Percentiles rank a stretch among this genome's conserved stretches.
Evolutionary conservation across 129 eudicot genomes (phyloP).

Genomic region (Escallonia rubra): DNA sequence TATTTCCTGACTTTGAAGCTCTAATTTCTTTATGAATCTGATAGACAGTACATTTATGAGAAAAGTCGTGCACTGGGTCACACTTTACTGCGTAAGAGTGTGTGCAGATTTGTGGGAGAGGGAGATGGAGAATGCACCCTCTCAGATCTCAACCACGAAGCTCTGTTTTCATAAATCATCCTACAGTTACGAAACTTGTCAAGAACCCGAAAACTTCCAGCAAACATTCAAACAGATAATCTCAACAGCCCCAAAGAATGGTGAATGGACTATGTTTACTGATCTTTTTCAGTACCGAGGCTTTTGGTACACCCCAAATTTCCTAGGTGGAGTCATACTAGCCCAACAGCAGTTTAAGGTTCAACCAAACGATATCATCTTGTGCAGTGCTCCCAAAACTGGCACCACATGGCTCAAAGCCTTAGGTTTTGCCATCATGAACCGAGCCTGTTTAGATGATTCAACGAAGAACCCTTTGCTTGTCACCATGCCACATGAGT

Average conservation of each 20-base stretch:
- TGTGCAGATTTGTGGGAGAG: too few species aligned
- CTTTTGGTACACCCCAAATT: conserved; percentile 6
- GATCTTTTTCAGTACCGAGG: conserved; percentile 2
- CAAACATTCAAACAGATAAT: conserved; percentile 7
- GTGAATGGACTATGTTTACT: conserved; percentile 3
- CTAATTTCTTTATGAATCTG: too few species aligned
- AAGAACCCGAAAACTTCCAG: conserved; percentile 2
- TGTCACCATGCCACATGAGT: conserved; percentile 8
- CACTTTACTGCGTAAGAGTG: too few species aligned
- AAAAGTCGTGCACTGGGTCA: too few species aligned
- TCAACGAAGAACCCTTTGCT: conserved; percentile 11
- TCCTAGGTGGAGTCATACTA: not conserved
- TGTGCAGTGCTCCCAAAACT: conserved; percentile 21
- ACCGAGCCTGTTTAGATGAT: not conserved
- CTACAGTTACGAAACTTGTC: not conserved
- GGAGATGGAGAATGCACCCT: too few species aligned
- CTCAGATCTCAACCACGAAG: not conserved
- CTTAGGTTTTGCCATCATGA: conserved; percentile 19
- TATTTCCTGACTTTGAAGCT: too few species aligned
- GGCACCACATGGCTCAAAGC: conserved; percentile 46
- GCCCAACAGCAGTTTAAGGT: conserved; percentile 15
- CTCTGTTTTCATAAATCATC: not conserved
- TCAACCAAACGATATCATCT: conserved; percentile 19
- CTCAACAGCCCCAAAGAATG: conserved; percentile 11
- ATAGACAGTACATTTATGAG: too few species aligned